phyloP scores from a whole-genome alignment of 2,329 filamentous ascomycete species.

The Arthrocladium fulminans region DNA sequence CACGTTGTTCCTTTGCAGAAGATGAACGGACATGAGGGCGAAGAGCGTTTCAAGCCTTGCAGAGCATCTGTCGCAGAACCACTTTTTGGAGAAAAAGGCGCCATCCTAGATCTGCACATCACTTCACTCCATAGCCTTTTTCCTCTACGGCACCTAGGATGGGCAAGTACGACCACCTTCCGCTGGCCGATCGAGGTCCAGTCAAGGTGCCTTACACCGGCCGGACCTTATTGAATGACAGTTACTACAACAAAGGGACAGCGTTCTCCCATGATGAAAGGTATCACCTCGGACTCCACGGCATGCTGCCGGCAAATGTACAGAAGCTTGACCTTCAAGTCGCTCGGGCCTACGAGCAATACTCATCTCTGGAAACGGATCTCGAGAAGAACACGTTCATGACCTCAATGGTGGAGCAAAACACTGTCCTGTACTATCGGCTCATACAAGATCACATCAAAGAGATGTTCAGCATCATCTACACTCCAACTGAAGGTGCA shows the following conservation, averaged over 20 bases:
- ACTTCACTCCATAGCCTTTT: background rate
- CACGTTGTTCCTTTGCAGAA: too few species aligned
- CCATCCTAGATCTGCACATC: background rate
- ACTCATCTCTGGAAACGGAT: slow-evolving; percentile 51
- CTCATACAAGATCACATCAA: slow-evolving; percentile 68
- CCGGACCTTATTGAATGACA: slow-evolving; percentile 51
- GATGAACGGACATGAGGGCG: too few species aligned
- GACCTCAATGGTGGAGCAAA: slow-evolving; percentile 76
- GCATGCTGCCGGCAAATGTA: slow-evolving; percentile 62
- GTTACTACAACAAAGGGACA: slow-evolving; percentile 75
- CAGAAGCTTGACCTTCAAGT: slow-evolving; percentile 71
- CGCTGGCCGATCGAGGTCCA: slow-evolving; percentile 1
- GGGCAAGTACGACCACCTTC: slow-evolving; percentile 7
- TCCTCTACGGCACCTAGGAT: background rate
- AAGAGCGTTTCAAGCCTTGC: too few species aligned
- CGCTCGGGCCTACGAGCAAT: slow-evolving; percentile 71
- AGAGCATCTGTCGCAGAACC: too few species aligned
- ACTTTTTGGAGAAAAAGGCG: too few species aligned
- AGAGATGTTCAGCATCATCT: slow-evolving; percentile 86
- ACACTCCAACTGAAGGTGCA: slow-evolving; percentile 75
- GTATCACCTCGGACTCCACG: slow-evolving; percentile 58
- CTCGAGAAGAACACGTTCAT: slow-evolving; percentile 82
- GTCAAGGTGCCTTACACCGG: slow-evolving; percentile 28
- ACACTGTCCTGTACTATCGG: slow-evolving; percentile 69
- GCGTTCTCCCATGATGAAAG: slow-evolving; percentile 65